Conservation (phyloP, 352 stramenopile species). For the Pythium chondricola region DNA sequence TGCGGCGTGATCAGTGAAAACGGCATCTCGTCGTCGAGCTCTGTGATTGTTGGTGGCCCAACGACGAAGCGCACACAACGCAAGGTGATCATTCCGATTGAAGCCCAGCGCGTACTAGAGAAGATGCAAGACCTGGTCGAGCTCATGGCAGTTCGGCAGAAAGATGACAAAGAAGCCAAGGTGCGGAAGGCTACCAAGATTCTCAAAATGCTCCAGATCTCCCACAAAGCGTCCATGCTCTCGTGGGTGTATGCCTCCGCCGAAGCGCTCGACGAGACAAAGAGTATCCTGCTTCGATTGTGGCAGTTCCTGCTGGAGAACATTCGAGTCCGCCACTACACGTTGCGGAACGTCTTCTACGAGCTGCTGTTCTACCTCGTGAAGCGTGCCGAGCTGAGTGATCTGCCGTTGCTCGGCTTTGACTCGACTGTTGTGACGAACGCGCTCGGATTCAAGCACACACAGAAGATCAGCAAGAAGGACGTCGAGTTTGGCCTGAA, state of each 20-base stretch:
- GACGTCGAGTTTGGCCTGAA: slow-evolving; percentile 84
- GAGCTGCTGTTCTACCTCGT: slow-evolving; percentile 86
- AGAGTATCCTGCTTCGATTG: slow-evolving; percentile 76
- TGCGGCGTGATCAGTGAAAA: slow-evolving; percentile 86
- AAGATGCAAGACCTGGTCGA: slow-evolving; percentile 88
- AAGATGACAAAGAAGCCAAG: slow-evolving; percentile 87
- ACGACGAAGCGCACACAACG: slow-evolving; percentile 55
- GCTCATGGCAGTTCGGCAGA: slow-evolving; percentile 81
- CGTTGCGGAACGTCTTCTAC: slow-evolving; percentile 86
- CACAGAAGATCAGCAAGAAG: slow-evolving; percentile 70
- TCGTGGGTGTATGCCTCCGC: slow-evolving; percentile 84
- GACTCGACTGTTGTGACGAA: slow-evolving; percentile 65
- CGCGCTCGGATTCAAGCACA: slow-evolving; percentile 60
- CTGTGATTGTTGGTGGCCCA: slow-evolving; percentile 71
- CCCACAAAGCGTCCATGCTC: slow-evolving; percentile 86
- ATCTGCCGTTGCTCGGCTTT: slow-evolving; percentile 78
- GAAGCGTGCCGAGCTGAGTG: slow-evolving; percentile 81
- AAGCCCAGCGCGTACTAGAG: slow-evolving; percentile 82
- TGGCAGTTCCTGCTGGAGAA: slow-evolving; percentile 89
- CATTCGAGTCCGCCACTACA: slow-evolving; percentile 87
- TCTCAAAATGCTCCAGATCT: slow-evolving; percentile 85
- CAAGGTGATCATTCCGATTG: slow-evolving; percentile 78
- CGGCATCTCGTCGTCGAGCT: slow-evolving; percentile 83
- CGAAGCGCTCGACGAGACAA: slow-evolving; percentile 81
- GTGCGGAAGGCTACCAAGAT: slow-evolving; percentile 88